phyloP scores from a whole-genome alignment of 257 asterid genomes.

The Solanum arcanum region DNA sequence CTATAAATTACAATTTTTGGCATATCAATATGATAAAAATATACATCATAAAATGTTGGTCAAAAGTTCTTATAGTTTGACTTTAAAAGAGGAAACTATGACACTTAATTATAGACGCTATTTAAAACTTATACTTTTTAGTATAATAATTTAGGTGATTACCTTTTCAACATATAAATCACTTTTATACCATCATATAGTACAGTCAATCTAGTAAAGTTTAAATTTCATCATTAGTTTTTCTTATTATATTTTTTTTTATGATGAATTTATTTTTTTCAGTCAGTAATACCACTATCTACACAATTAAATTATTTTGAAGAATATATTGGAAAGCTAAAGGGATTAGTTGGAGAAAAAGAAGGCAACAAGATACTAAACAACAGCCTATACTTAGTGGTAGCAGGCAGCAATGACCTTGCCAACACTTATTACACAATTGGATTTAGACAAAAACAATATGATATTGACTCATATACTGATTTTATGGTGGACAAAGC shows the following conservation, averaged over 20 bases:
- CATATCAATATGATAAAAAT: too few relatives aligned
- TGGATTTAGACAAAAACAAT: slow-evolving; percentile 1
- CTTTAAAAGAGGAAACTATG: rapidly evolving
- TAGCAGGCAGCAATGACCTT: slow-evolving; percentile 24
- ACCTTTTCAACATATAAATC: neutral
- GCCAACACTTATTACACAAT: slow-evolving; percentile 12
- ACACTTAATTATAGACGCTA: too few relatives aligned
- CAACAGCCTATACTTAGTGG: slow-evolving; percentile 10
- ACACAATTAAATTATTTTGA: slow-evolving; percentile 16
- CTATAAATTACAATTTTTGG: too few relatives aligned
- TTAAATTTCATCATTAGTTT: neutral
- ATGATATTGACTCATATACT: slow-evolving; percentile 10
- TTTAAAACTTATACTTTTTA: neutral
- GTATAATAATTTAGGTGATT: neutral
- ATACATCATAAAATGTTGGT: too few relatives aligned
- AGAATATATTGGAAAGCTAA: slow-evolving; percentile 17
- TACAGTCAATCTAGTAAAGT: neutral
- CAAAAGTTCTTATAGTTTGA: too few relatives aligned
- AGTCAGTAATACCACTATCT: slow-evolving; percentile 8
- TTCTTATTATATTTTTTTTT: neutral
- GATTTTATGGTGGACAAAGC: slow-evolving; percentile 6
- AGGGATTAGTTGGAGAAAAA: slow-evolving; percentile 14
- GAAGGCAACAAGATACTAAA: neutral
- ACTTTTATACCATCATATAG: neutral
- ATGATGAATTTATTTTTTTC: neutral